Base-by-base conservation (phyloP, 257 asterid genomes). In the Mentha longifolia region DNA sequence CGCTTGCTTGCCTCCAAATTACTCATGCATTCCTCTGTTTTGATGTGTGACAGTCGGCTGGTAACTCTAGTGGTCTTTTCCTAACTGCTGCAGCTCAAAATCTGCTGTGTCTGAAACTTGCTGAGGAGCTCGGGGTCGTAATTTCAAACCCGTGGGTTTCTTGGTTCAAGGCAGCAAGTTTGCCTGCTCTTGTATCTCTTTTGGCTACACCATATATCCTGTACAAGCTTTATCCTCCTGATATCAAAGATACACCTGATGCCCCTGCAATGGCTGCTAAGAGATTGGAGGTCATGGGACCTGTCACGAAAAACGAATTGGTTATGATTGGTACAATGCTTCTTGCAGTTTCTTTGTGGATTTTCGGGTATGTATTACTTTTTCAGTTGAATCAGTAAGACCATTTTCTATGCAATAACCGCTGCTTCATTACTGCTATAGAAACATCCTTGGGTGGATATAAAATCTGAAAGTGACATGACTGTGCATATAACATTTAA, bases 11-110 rank as follows among this genome's bases (percentile, higher is more conserved):
- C 52, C 42, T 68, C 66, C 71, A 35, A 54, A 6, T 57, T n/a
- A 69, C 91, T 88, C 64, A 85, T 50, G 76, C 83, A 73, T 68
- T 74, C 50, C 70, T 39, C 33, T 33, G 19, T 52, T 68, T 62
- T 69, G 61, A 63, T 80, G 59, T 69, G 62, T 81, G 79, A 67
- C 98, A 93, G 98, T 86, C 83, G 77, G 87, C 96, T 70, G 93
- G 96, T 82, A 91, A 93, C 91, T 93, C 98, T 74, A 93, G 97
- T 84, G 98, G 88, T 67, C 98, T 93, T 86, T 93, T 91, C 92
- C 95, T 91, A 74, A 93, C 98, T 79, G 98, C 98, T 65, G 98
- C 98, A 78, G 98, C 98, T 76, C 98, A 93, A 86, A 93, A 93
- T 73, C 86, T 93, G 77, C 91, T 93, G 19, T 93, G 98, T 80